Evolutionary conservation across 176 grass and related monocot species (phyloP).

Genomic region (Carex parvula): DNA sequence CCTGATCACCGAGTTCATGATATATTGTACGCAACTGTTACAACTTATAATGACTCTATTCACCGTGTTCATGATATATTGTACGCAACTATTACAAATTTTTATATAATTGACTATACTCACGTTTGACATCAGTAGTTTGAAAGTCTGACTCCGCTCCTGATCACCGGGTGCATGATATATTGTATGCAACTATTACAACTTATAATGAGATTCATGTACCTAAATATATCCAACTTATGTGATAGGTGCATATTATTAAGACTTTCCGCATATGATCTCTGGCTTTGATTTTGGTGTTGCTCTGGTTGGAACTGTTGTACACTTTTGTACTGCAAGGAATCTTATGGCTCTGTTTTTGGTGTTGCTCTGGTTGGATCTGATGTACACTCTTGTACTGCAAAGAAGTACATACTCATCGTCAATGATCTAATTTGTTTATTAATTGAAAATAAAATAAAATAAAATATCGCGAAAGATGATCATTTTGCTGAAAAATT

Average conservation of each 20-base stretch:
- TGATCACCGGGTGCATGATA: not conserved
- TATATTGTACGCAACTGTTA: not conserved
- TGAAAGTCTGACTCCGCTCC: no score
- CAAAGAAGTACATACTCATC: no score
- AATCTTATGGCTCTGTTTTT: no score
- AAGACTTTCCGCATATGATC: not conserved
- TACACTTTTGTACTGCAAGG: not conserved
- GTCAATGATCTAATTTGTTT: no score
- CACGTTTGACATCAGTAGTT: no score
- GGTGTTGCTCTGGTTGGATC: no score
- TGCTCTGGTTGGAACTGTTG: not conserved
- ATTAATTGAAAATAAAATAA: no score
- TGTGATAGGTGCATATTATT: not conserved
- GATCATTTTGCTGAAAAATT: no score
- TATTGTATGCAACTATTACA: not conserved
- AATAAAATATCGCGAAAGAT: no score
- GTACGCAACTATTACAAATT: not conserved
- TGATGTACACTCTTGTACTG: no score
- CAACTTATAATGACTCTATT: not conserved
- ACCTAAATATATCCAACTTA: not conserved
- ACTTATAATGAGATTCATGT: not conserved
- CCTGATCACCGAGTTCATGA: not conserved
- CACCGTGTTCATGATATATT: not conserved
- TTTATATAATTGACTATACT: no score
- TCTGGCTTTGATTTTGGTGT: not conserved